Percentiles rank a stretch among this genome's conserved stretches.
Conservation (phyloP, 352 stramenopile genomes). For the Phytopythium boreale region DNA sequence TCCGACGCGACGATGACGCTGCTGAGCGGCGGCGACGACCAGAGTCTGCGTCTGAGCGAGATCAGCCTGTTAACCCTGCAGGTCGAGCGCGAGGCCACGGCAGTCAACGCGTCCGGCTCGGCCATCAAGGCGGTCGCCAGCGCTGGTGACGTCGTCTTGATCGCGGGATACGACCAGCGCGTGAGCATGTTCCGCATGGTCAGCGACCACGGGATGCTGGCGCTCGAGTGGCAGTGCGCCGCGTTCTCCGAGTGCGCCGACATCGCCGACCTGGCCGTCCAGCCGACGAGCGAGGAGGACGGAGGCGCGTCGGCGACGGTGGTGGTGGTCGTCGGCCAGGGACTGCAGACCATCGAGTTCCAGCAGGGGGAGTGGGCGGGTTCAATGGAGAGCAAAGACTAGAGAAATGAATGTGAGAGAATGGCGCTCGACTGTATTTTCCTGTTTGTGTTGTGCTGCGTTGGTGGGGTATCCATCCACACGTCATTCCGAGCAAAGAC, state of each 20-base stretch:
- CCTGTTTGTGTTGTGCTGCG: too few relatives aligned
- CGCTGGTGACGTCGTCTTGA: constrained; percentile 43
- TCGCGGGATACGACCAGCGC: constrained; percentile 83
- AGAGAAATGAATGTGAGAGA: too few relatives aligned
- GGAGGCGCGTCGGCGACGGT: constrained; percentile 14
- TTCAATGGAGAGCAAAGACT: not conserved
- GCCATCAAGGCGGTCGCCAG: constrained; percentile 72
- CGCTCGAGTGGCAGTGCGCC: constrained; percentile 50
- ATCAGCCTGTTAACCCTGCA: constrained; percentile 33
- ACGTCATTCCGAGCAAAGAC: not conserved
- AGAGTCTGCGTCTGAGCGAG: constrained; percentile 52
- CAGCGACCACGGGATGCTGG: not conserved
- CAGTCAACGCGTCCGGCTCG: constrained; percentile 73
- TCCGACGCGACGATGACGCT: constrained; percentile 36
- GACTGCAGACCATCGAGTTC: constrained; percentile 66
- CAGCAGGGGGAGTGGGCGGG: not conserved
- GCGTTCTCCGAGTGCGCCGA: constrained; percentile 80
- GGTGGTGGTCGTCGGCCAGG: constrained; percentile 70
- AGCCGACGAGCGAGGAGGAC: constrained; percentile 3
- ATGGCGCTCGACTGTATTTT: constrained; percentile 3
- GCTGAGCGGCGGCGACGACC: constrained; percentile 80
- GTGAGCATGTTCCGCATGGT: constrained; percentile 65
- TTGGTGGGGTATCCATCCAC: not conserved
- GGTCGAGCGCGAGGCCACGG: constrained; percentile 25
- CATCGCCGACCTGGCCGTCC: constrained; percentile 63